These are phyloP conservation scores for Ceratobasidium sp. DNA, from an alignment of 1,284 basidiomycete species.

Conservation along the genomic window DNA sequence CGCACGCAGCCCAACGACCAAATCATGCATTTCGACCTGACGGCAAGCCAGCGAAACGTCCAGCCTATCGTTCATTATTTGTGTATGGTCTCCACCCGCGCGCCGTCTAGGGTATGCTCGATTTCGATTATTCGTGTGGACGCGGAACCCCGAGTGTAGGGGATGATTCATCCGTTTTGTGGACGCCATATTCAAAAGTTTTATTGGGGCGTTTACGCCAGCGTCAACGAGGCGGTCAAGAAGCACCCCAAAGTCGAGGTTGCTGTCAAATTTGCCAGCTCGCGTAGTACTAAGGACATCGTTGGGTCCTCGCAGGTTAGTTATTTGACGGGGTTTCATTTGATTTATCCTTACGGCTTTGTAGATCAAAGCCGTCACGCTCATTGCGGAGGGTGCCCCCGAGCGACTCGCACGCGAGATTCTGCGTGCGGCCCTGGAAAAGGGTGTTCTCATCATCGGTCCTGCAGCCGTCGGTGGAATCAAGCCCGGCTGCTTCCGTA, in stretches of 20 bases:
- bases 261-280: constrained; percentile 98
- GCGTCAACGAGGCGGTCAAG: constrained; percentile 89
- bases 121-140: constrained; percentile 99
- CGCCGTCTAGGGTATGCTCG: constrained; percentile 99
- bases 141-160: constrained; percentile 91
- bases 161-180: constrained; percentile 99
- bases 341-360: constrained; percentile 52
- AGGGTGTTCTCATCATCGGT: constrained; percentile 95
- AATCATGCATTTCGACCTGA: constrained; percentile 85
- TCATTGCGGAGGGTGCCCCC: constrained; percentile 99
- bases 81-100: constrained; percentile 99
- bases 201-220: constrained; percentile 99
- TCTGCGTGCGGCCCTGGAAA: constrained; percentile 87
- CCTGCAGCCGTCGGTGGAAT: constrained; percentile 99
- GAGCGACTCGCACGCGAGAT: constrained; percentile 98
- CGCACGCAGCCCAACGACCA: constrained; percentile 89
- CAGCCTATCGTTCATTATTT: constrained; percentile 91
- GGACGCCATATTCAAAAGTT: constrained; percentile 99
- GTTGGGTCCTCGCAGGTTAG: constrained; percentile 66
- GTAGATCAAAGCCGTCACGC: constrained; percentile 84
- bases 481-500: constrained; percentile 99
- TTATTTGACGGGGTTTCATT: neutral
- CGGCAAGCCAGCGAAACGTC: constrained; percentile 64
- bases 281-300: constrained; percentile 94
- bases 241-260: constrained; percentile 99